Percentiles rank a stretch among this genome's conserved stretches.
Conservation (phyloP, 495 filamentous ascomycete species). For the Tuber umbilicatum region DNA sequence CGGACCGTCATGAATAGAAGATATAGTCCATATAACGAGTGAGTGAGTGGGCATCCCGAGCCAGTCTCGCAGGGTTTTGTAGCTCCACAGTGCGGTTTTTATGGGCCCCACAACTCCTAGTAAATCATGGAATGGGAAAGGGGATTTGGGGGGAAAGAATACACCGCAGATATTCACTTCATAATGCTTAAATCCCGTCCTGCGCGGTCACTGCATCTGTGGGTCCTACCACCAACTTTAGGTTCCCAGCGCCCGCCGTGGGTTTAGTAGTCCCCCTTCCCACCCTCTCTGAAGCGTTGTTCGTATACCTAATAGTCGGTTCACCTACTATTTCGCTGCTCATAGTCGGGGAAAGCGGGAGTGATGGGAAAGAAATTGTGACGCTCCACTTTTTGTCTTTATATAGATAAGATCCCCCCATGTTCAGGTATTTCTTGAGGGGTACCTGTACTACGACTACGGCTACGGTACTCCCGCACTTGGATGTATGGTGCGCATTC, state of each 20-base stretch:
- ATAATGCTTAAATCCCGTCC: too few relatives aligned
- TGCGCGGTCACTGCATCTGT: neutral
- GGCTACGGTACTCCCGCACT: neutral
- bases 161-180: neutral
- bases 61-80: neutral
- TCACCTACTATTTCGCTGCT: too few relatives aligned
- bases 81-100: neutral
- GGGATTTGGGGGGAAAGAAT: neutral
- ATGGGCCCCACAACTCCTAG: neutral
- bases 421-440: too few relatives aligned
- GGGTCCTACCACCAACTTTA: neutral
- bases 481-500: neutral
- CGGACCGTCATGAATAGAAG: neutral
- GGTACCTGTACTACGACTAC: too few relatives aligned
- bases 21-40: neutral
- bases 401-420: too few relatives aligned
- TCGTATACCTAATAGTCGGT: too few relatives aligned
- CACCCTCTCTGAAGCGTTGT: neutral
- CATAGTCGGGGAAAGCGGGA: too few relatives aligned
- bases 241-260: neutral
- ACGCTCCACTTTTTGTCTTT: too few relatives aligned
- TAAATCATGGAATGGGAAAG: too few relatives aligned
- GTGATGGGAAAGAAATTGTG: too few relatives aligned
- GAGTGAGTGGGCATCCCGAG: neutral
- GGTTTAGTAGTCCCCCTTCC: too few relatives aligned